Conservation (phyloP, 345 rosid species). For the Sonneratia caseolaris region DNA sequence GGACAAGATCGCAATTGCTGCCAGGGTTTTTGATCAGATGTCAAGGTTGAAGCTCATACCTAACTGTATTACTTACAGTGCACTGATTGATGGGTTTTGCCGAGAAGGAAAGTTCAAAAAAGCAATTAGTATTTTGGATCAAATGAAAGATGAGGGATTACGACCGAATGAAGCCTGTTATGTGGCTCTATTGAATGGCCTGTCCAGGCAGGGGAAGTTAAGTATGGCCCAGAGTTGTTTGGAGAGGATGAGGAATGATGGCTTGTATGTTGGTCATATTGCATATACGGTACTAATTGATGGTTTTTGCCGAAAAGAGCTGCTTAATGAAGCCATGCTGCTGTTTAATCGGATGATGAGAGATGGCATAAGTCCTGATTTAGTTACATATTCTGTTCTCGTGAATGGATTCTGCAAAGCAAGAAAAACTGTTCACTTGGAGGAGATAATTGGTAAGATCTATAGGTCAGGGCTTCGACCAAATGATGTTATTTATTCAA, state of each 20-base stretch:
- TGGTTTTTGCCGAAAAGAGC: slow-evolving; percentile 59
- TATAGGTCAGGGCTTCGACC: slow-evolving; percentile 54
- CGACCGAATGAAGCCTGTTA: slow-evolving; percentile 55
- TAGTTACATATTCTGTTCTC: slow-evolving; percentile 67
- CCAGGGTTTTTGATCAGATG: slow-evolving; percentile 63
- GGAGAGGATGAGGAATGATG: slow-evolving; percentile 53
- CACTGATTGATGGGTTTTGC: slow-evolving; percentile 59
- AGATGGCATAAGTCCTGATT: slow-evolving; percentile 56
- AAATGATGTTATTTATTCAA: slow-evolving; percentile 46
- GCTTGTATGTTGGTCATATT: slow-evolving; percentile 41
- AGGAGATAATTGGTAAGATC: slow-evolving; percentile 60
- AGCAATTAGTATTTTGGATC: slow-evolving; percentile 50
- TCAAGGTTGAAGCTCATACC: slow-evolving; percentile 39
- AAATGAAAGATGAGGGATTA: slow-evolving; percentile 46
- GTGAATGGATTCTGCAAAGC: slow-evolving; percentile 61
- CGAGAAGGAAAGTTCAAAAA: slow-evolving; percentile 39
- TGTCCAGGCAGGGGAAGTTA: slow-evolving; percentile 54
- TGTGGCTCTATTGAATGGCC: slow-evolving; percentile 59
- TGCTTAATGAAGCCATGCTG: slow-evolving; percentile 47
- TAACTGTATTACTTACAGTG: slow-evolving; percentile 51
- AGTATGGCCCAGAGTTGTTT: slow-evolving; percentile 46
- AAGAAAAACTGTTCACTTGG: slow-evolving; percentile 32
- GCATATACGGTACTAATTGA: slow-evolving; percentile 62
- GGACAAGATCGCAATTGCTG: slow-evolving; percentile 53
- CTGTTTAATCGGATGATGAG: slow-evolving; percentile 46